Evolutionary conservation across 2,329 filamentous ascomycete species (phyloP).

Genomic region (Celoporthe dispersa): DNA sequence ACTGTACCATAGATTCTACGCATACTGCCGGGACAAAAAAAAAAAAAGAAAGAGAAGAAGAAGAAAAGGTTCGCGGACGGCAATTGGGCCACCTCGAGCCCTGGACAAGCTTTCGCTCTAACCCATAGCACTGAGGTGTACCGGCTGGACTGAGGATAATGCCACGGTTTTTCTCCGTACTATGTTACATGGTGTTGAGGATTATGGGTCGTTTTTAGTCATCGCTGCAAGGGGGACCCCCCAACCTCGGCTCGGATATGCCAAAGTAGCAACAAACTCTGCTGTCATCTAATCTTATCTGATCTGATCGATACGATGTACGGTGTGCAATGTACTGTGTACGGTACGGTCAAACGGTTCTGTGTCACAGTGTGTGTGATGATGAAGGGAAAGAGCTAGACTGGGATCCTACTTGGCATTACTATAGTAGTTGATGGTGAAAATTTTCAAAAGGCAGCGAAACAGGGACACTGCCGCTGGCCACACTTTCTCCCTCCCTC

Average conservation of each 20-base stretch:
- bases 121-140: too few relatives aligned
- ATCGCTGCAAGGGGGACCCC: background rate
- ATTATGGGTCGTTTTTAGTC: slow-evolving; percentile 1
- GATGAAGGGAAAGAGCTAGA: background rate
- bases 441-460: background rate
- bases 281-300: slow-evolving; percentile 24
- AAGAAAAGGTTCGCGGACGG: background rate
- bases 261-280: background rate
- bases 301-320: slow-evolving; percentile 9
- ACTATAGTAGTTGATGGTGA: background rate
- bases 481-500: background rate
- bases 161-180: background rate
- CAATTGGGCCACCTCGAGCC: background rate
- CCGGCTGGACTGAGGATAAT: background rate
- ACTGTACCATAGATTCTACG: background rate
- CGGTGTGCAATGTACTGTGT: background rate
- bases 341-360: background rate
- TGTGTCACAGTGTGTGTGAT: background rate
- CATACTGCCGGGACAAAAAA: too few relatives aligned
- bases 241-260: background rate
- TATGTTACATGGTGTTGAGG: background rate
- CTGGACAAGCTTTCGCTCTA: background rate
- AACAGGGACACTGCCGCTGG: background rate
- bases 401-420: background rate
- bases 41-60: too few relatives aligned